A percentile compares a stretch with the other conserved stretches of the same genome.
Conservation (phyloP, 2,329 filamentous ascomycete species). For the Penicillium sp. region DNA sequence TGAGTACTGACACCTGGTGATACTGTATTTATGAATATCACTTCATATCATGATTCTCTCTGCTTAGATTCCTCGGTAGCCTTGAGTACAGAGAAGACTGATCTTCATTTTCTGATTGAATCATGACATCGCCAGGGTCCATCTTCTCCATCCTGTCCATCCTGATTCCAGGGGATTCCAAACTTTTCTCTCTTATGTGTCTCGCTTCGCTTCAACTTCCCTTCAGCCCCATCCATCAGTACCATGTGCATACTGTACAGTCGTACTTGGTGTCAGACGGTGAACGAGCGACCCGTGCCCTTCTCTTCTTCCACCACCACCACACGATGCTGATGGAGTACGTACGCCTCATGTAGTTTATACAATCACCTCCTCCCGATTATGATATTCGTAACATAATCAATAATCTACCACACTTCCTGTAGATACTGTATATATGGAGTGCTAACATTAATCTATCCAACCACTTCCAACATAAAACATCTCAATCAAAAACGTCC, state of each 20-base stretch:
- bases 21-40: background rate
- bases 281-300: slow-evolving; percentile 15
- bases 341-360: background rate
- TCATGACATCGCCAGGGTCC: background rate
- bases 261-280: too few species aligned
- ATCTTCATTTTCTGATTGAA: background rate
- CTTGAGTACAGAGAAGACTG: background rate
- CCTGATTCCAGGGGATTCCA: background rate
- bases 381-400: background rate
- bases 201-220: background rate
- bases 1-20: too few species aligned
- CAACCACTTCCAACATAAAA: background rate
- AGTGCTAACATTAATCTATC: background rate
- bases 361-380: background rate
- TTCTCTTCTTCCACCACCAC: background rate
- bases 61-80: background rate
- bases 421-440: background rate
- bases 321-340: background rate
- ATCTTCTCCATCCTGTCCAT: background rate
- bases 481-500: too few species aligned
- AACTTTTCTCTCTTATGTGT: too few species aligned
- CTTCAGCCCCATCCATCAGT: slow-evolving; percentile 1
- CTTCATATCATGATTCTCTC: background rate
- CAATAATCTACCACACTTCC: too few species aligned
- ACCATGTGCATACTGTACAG: too few species aligned